Evolutionary conservation across 2,329 filamentous ascomycete species (phyloP), one percentile per base, ranked within the genome.

Genomic region (Aspergillus eucalypticola): DNA sequence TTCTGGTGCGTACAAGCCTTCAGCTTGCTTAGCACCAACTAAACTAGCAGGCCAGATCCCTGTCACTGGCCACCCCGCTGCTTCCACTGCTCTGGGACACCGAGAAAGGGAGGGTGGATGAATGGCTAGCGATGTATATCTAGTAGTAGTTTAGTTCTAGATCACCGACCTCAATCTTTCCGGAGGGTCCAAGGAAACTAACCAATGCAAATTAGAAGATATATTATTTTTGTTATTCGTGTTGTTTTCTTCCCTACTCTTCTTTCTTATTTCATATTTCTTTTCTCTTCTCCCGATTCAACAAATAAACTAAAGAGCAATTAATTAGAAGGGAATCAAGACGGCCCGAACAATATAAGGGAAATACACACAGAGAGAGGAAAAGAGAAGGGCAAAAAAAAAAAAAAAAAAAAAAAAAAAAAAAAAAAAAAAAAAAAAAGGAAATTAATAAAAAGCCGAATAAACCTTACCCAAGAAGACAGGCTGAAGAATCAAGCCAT

Each of bases 11-110:
- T 59, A 49, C 53, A 59, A 65, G 61, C 60, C 61, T 62, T 59
- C 58, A 62, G 55, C 61, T 63, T 62, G 42, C 35, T 54, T 39
- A 29, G 25, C 42, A 32, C 23, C 38, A 54, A 48, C 49, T 35
- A 35, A 29, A 29, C 32, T 55, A 64, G 51, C 64, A 63, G 49
- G 62, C 58, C 6, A 49, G 55, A 69, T 63, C 67, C 67, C 60
- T 68, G 66, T 65, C 42, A 51, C 57, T 54, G 54, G 52, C 57
- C 61, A 62, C 61, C 67, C 68, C 68, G 64, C 68, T 64, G 66
- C 61, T 69, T 67, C 67, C 68, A 69, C 64, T 67, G 59, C 60
- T 63, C 64, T 69, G 63, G 69, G 66, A 66, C 64, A 55, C 48
- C 63, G 56, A 35, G 11, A 56, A 56, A 61, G 58, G 58, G 56